Conservation (phyloP, 2,329 filamentous ascomycete genomes). For the Blastomyces silverae region DNA sequence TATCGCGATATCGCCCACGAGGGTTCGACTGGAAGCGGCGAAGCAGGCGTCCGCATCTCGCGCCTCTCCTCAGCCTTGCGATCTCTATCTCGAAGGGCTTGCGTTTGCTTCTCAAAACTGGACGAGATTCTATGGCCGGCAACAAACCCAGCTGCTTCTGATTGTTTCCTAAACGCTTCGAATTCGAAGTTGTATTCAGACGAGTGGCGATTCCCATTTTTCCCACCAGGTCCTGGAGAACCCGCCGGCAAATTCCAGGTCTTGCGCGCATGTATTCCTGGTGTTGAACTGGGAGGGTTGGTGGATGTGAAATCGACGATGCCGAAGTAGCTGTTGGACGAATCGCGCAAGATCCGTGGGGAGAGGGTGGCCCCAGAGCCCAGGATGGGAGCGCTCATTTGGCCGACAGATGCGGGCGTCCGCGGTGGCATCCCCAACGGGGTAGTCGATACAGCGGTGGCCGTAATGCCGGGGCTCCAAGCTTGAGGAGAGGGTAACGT, state of each 20-base stretch:
- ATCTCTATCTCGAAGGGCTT: slow-evolving; percentile 11
- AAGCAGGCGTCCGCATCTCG: slow-evolving; percentile 4
- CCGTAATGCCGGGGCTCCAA: slow-evolving; percentile 20
- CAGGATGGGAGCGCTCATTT: slow-evolving; percentile 48
- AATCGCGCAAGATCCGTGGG: slow-evolving; percentile 31
- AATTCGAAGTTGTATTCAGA: slow-evolving; percentile 74
- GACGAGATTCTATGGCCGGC: slow-evolving; percentile 17
- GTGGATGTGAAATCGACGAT: slow-evolving; percentile 57
- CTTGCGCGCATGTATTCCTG: slow-evolving; percentile 54
- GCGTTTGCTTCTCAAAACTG: slow-evolving; percentile 17
- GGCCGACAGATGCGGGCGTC: slow-evolving; percentile 50
- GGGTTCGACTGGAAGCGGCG: neutral
- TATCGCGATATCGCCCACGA: neutral
- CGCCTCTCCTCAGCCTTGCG: slow-evolving; percentile 15
- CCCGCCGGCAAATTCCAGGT: slow-evolving; percentile 68
- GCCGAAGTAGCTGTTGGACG: slow-evolving; percentile 73
- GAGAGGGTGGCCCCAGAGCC: slow-evolving; percentile 44
- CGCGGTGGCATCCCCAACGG: slow-evolving; percentile 48
- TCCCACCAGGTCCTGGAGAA: slow-evolving; percentile 53
- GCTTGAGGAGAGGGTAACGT: slow-evolving; percentile 22
- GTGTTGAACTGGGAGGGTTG: slow-evolving; percentile 56
- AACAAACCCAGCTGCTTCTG: slow-evolving; percentile 35
- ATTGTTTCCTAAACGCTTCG: slow-evolving; percentile 67
- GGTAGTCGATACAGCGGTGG: slow-evolving; percentile 36
- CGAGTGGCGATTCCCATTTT: slow-evolving; percentile 1